Percentiles rank a stretch among this genome's conserved stretches.
Conservation (phyloP, 345 rosid species). For the Eucalyptus sp. region DNA sequence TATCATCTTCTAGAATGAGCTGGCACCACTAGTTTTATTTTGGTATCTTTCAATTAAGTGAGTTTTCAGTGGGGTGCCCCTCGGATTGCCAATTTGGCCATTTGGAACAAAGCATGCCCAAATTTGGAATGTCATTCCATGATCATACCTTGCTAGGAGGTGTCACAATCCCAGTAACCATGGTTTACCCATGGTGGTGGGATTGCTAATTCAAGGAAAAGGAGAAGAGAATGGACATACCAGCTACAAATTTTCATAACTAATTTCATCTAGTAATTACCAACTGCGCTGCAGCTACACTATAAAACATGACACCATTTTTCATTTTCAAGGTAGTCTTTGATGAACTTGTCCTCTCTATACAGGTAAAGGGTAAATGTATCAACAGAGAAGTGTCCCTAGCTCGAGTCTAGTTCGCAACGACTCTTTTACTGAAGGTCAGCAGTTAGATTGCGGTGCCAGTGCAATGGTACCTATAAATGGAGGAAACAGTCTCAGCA, state of each 20-base stretch:
- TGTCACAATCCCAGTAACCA: not conserved
- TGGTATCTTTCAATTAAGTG: not conserved
- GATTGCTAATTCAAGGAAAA: not conserved
- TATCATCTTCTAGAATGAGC: not conserved
- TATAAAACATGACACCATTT: not conserved
- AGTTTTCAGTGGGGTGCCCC: not conserved
- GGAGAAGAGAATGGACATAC: not conserved
- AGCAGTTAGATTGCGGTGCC: slow-evolving; percentile 30
- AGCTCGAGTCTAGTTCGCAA: slow-evolving; percentile 18
- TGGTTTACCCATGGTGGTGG: not conserved
- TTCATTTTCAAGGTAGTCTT: not conserved
- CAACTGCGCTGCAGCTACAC: not conserved
- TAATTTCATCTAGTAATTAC: not conserved
- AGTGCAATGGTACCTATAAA: slow-evolving; percentile 47
- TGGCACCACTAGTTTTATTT: not conserved
- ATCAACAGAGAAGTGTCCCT: slow-evolving; percentile 25
- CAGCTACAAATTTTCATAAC: not conserved
- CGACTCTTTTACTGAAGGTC: slow-evolving; percentile 35
- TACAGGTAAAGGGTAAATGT: slow-evolving; percentile 30
- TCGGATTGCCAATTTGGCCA: not conserved
- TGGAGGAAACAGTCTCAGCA: slow-evolving; percentile 42
- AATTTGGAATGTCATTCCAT: not conserved
- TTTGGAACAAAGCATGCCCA: not conserved
- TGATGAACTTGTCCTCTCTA: not conserved
- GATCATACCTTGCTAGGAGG: not conserved